Base-by-base conservation (phyloP, 306 rosid species). In the Oemleria cerasiformis region DNA sequence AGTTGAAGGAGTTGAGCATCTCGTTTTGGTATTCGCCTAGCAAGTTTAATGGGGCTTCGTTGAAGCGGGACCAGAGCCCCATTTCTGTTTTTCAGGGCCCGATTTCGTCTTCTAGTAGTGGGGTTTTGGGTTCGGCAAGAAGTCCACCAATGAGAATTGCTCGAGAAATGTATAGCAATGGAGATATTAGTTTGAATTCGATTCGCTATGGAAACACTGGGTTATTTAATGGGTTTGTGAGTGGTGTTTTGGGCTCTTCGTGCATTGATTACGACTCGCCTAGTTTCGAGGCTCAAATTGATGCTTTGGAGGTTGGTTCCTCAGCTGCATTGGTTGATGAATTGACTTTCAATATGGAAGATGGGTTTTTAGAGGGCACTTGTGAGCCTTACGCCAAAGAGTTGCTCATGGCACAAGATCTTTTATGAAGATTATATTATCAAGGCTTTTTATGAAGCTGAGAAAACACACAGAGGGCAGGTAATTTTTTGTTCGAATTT, bases 31-130 rank as follows among this genome's bases (percentile, higher is more conserved):
- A 84, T 75, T 85, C 92, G 20, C 86, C 86, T 70, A 25, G 2
- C 30, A 25, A 1, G 2, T 2, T 25, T 2, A 25, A 25, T 25
- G 30, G 2, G 30, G 30, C 87, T 48, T 82, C 78, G 3, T 82
- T 87, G 89, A 88, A 86, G 42, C 72, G 86, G 70, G 97, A 90
- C 47, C 87, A 87, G 80, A 93, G 97, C 77, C 98, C 97, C 0
- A 89, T 90, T 10, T 93, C 96, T 10, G 98, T 88, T 63, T 87
- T 88, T 43, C 96, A 93, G 41, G 92, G 96, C 4, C 97, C 97
- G 0, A 85, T 25, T 25, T 25, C 30, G 30, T 25, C 30, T 25
- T 25, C 30, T 2, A 25, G 30, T 25, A 25, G 30, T n/a, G 75
- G 80, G 69, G 84, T 76, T 44, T 77, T 79, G 2, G 78, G 79